Evolutionary conservation across 1,284 basidiomycete species (phyloP).

Genomic region (Cystobasidiaceae sp.): DNA sequence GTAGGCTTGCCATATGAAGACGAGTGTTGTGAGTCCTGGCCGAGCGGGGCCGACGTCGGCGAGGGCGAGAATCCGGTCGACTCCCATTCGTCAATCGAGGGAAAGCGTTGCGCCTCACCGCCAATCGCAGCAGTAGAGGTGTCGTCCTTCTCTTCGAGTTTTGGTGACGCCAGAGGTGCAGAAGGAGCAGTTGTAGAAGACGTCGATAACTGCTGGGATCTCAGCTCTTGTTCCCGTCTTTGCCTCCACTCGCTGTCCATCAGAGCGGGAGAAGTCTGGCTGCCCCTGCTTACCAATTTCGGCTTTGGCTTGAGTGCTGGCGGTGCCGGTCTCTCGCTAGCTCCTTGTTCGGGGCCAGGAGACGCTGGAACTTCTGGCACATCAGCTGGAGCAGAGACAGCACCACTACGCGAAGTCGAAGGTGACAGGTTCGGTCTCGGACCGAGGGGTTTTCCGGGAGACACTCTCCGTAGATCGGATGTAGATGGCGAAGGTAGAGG

Average conservation of each 20-base stretch:
- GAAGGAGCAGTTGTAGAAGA: neutral
- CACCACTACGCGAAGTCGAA: slow-evolving; percentile 5
- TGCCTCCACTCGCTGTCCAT: slow-evolving; percentile 35
- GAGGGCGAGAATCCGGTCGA: slow-evolving; percentile 29
- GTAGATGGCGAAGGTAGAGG: neutral
- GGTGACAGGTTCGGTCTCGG: neutral
- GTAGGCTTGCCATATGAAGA: neutral
- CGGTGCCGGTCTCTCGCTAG: neutral
- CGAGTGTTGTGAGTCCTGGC: too few relatives aligned
- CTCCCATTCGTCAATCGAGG: neutral
- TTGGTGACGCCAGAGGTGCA: too few relatives aligned
- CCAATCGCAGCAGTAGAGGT: too few relatives aligned
- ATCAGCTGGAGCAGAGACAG: too few relatives aligned
- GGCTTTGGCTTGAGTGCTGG: slow-evolving; percentile 30
- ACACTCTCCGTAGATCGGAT: slow-evolving; percentile 4
- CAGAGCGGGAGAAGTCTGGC: slow-evolving; percentile 39
- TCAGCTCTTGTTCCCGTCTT: neutral
- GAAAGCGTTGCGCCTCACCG: neutral
- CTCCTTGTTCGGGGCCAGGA: too few relatives aligned
- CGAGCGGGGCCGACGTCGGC: neutral
- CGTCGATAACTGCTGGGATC: neutral
- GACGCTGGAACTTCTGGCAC: too few relatives aligned
- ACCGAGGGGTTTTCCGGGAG: slow-evolving; percentile 7
- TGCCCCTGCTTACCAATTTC: slow-evolving; percentile 35
- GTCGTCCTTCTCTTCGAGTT: too few relatives aligned